Base-by-base conservation (phyloP, 345 rosid genomes). In the Raphanus sativus region DNA sequence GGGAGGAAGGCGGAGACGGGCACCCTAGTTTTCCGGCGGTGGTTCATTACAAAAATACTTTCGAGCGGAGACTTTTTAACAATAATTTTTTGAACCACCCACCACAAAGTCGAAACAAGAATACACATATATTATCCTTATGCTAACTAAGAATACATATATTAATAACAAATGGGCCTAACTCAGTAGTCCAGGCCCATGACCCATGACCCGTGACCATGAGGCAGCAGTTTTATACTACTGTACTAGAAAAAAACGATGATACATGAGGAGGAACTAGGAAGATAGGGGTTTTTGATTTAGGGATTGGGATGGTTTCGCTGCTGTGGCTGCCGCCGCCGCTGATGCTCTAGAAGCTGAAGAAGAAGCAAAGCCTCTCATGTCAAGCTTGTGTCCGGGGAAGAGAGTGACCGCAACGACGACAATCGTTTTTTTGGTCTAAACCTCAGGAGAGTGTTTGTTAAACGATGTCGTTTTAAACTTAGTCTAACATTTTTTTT, bases 1-100 rank as follows among this genome's bases (percentile, higher is more conserved):
- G 2, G 61, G 70, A 62, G 45, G 33, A 63, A 64, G 67, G 72
- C 75, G 79, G 79, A 78, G 79, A 65, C 75, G 68, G 79, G 79
- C 85, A 87, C 87, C 90, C 90, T 84, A 85, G 71, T 28, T 62
- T 25, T 56, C 61, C 74, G 69, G 69, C 1, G 26, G 0, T 0
- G 0, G 0, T 0, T 52, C 71, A 81, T 72, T 61, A 84, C 88
- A 0, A 2, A 1, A 25, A 3, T 75, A 52, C 12, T 87, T 83
- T 54, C 69, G 4, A 12, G 60, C 6, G 24, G 75, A 68, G 62
- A 2, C 30, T 45, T 74, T 74, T 67, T 38, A 10, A 32, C 6
- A 82, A 10, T 48, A 12, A 45, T 74, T 38, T 6, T 2, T 32
- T 0, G 0, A 3, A 77, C 79, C 80, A 81, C 84, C 87, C 84